Evolutionary conservation across 352 stramenopile species (phyloP), one percentile per base, ranked within the genome.

Genomic region (Aphanomyces cochlioides): DNA sequence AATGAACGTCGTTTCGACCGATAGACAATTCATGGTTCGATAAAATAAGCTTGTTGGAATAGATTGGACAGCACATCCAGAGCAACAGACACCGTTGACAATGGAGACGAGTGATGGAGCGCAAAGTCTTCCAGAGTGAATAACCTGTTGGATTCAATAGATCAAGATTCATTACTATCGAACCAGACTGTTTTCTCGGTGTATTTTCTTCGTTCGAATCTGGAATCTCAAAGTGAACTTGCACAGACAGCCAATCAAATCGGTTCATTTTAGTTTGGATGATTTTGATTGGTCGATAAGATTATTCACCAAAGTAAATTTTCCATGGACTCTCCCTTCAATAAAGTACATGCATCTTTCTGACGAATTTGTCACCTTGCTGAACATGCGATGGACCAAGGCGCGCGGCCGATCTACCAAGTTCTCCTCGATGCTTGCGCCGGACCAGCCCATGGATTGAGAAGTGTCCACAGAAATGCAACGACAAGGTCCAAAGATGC

Each of bases 161-260:
- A 28, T 50, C 10, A 50, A 3, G 43, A 50, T 50, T 12, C 43
- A n/a, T 12, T 50, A 2, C 28, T 28, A 28, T 28, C 28, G 28
- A 28, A 28, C 28, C 28, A 28, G 28, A 28, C 28, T 2, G 28
- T 28, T 28, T 28, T 28, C 28, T 28, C 28, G 28, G 28, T 28
- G 28, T 28, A n/a, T n/a, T n/a, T 12, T 50, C 43, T 50, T 50
- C 43, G 43, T 50, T 50, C 43, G 43, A 50, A 50, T 50, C 43
- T 50, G 43, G 43, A 50, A 50, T 50, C 43, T 50, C 10, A n/a
- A 50, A 2, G 43, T n/a, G 10, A n/a, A 50, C 43, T n/a, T n/a
- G 43, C 10, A 50, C 17, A 50, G 17, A n/a, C 10, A 12, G 17
- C 43, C 43, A 50, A 50, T 50, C 43, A 50, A 50, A 50, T 2